phyloP scores from a whole-genome alignment of 192 early-diverging fungal genomes.

The Martensiomyces pterosporus region DNA sequence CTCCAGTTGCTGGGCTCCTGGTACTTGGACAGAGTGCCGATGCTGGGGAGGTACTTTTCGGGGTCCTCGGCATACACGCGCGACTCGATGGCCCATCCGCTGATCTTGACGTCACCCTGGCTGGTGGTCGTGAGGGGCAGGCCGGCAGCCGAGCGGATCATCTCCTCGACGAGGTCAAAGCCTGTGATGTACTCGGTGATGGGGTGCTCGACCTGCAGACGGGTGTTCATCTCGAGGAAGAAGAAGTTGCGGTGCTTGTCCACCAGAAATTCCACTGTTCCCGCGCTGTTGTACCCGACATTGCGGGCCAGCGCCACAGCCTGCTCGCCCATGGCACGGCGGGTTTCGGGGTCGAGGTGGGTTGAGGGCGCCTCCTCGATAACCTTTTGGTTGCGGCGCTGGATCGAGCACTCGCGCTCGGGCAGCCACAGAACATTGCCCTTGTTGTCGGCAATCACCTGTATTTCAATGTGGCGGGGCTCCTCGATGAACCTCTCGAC shows the following conservation, averaged over 20 bases:
- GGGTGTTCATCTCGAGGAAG: constrained; percentile 81
- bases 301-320: constrained; percentile 68
- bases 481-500: constrained; percentile 91
- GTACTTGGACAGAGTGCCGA: constrained; percentile 82
- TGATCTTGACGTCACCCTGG: constrained; percentile 72
- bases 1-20: constrained; percentile 60
- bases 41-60: constrained; percentile 87
- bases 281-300: constrained; percentile 72
- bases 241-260: constrained; percentile 71
- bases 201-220: constrained; percentile 77
- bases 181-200: constrained; percentile 79
- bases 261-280: constrained; percentile 74
- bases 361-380: constrained; percentile 83
- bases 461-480: constrained; percentile 75
- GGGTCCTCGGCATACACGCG: constrained; percentile 97
- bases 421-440: constrained; percentile 80
- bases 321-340: constrained; percentile 74
- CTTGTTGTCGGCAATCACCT: constrained; percentile 63
- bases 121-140: constrained; percentile 61
- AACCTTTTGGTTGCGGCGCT: constrained; percentile 78
- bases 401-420: constrained; percentile 86
- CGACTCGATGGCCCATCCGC: constrained; percentile 93
- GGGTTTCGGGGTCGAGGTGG: constrained; percentile 58
- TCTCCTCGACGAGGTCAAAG: constrained; percentile 89
- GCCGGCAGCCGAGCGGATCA: constrained; percentile 88